phyloP scores from a whole-genome alignment of 495 filamentous ascomycete genomes.

The Lasiosphaeriaceae sp. region DNA sequence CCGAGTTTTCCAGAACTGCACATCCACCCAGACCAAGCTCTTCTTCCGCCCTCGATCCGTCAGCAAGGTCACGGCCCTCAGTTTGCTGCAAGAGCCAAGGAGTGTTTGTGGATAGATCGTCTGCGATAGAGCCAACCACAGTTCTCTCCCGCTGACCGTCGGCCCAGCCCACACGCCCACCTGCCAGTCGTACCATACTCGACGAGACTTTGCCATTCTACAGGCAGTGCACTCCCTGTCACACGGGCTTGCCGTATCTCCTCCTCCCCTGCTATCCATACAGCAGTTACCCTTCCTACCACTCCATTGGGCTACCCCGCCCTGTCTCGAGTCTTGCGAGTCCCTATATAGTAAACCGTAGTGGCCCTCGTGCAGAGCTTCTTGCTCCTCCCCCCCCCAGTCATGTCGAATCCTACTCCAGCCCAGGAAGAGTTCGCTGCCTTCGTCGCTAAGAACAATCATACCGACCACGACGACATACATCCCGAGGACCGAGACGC shows the following conservation, averaged over 20 bases:
- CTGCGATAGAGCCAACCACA: background rate
- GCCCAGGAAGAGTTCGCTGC: conserved; percentile 85
- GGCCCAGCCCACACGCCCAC: background rate
- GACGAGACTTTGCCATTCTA: conserved; percentile 2
- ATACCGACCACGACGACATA: conserved; percentile 35
- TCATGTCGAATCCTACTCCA: conserved; percentile 52
- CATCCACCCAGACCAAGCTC: conserved; percentile 5
- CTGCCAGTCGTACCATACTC: background rate
- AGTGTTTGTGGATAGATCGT: conserved; percentile 1
- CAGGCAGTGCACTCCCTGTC: conserved; percentile 8
- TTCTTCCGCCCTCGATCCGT: background rate
- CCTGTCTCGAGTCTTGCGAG: conserved; percentile 16
- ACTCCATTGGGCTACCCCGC: conserved; percentile 15
- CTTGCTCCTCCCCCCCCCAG: conserved; percentile 27
- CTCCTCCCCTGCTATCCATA: background rate
- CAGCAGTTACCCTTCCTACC: conserved; percentile 28
- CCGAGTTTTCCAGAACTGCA: background rate
- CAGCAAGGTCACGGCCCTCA: background rate
- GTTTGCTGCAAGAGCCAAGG: background rate
- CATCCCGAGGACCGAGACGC: conserved; percentile 53
- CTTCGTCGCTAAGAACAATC: conserved; percentile 58
- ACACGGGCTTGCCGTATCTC: conserved; percentile 19
- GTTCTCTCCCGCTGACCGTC: background rate
- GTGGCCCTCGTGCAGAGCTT: conserved; percentile 6
- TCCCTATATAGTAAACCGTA: conserved; percentile 14